Evolutionary conservation across 192 early-diverging fungal species (phyloP).

Genomic region (Coemansia aciculifera): DNA sequence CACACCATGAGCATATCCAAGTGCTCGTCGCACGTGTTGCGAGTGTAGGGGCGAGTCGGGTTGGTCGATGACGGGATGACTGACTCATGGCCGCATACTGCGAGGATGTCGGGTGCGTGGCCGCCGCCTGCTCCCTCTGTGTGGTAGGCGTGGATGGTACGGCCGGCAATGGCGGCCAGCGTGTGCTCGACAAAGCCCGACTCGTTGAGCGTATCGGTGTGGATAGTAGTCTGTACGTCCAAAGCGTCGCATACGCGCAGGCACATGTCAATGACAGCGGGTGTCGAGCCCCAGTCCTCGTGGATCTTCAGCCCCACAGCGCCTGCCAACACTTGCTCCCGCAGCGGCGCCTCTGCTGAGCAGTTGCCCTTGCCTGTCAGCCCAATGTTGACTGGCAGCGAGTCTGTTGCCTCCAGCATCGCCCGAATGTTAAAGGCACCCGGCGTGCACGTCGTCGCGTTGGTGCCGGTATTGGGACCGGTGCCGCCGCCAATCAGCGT

Average conservation of each 20-base stretch:
- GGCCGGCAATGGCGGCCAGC: conserved; percentile 82
- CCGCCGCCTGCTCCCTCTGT: conserved; percentile 96
- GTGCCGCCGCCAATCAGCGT: conserved; percentile 90
- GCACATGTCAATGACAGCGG: conserved; percentile 89
- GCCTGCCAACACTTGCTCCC: conserved; percentile 84
- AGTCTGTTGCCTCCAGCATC: conserved; percentile 89
- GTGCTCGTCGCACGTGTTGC: conserved; percentile 96
- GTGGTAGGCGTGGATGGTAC: conserved; percentile 97
- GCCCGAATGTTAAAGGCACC: conserved; percentile 79
- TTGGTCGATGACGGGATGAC: conserved; percentile 96
- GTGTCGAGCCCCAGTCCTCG: conserved; percentile 97
- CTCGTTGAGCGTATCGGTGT: conserved; percentile 97
- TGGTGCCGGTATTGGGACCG: conserved; percentile 94
- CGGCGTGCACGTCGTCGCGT: conserved; percentile 95
- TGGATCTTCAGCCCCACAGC: conserved; percentile 89
- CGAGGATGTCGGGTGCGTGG: conserved; percentile 84
- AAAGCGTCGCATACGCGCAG: conserved; percentile 80
- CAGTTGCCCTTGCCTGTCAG: conserved; percentile 97
- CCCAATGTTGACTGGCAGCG: conserved; percentile 88
- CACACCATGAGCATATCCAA: conserved; percentile 99
- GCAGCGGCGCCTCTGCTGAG: conserved; percentile 62
- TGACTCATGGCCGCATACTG: conserved; percentile 74
- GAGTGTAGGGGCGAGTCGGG: conserved; percentile 92
- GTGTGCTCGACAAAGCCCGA: conserved; percentile 94
- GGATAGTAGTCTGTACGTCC: conserved; percentile 89